These are phyloP conservation scores for Arxiozyma telluris DNA, from an alignment of 1,139 yeast species.

Conservation along the genomic window DNA sequence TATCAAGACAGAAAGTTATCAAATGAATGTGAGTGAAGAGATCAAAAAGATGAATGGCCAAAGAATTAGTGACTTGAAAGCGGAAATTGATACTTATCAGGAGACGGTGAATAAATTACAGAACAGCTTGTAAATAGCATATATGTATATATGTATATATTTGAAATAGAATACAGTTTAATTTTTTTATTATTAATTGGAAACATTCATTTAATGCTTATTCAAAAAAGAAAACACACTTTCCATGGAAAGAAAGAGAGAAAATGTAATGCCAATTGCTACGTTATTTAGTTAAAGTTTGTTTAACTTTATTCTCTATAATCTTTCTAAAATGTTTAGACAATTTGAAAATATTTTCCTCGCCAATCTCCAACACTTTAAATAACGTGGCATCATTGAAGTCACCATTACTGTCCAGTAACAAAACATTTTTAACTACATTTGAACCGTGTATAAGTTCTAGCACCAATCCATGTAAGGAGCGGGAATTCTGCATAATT, in stretches of 20 bases:
- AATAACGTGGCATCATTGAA: conserved; percentile 52
- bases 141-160: neutral
- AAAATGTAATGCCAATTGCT: neutral
- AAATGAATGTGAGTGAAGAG: conserved; percentile 63
- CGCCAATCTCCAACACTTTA: conserved; percentile 41
- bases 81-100: conserved; percentile 77
- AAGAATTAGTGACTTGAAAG: conserved; percentile 57
- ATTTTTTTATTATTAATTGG: no score
- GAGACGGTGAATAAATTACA: conserved; percentile 59
- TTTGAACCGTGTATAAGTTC: conserved; percentile 32
- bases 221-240: no score
- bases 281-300: neutral
- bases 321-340: conserved; percentile 41
- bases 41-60: conserved; percentile 66
- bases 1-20: conserved; percentile 17
- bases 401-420: conserved; percentile 64
- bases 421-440: conserved; percentile 45
- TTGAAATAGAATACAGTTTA: no score
- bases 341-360: conserved; percentile 37
- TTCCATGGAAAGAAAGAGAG: neutral
- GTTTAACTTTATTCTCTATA: conserved; percentile 35
- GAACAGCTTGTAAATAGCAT: conserved; percentile 8
- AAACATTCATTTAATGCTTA: no score
- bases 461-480: conserved; percentile 45
- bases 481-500: conserved; percentile 38